phyloP scores from a whole-genome alignment of 2,329 filamentous ascomycete genomes.

The Xylariaceae sp. region DNA sequence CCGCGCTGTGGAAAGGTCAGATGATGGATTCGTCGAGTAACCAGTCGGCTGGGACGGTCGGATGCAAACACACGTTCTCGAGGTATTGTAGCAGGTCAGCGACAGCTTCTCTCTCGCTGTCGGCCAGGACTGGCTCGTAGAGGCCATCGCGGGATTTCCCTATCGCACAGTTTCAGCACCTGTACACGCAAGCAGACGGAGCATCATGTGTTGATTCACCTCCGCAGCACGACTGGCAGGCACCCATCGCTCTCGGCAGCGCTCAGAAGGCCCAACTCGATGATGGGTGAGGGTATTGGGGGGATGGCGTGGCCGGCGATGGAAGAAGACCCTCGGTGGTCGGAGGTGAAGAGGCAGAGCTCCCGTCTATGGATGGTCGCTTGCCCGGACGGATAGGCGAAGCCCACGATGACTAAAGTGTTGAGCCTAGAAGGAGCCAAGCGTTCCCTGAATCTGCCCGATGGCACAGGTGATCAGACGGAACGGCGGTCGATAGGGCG shows the following conservation, averaged over 20 bases:
- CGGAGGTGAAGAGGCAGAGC: background rate
- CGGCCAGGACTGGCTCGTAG: slow-evolving; percentile 82
- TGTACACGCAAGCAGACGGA: slow-evolving; percentile 5
- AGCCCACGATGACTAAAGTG: no score
- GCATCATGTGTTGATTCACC: no score
- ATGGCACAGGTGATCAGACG: no score
- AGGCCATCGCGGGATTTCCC: slow-evolving; percentile 73
- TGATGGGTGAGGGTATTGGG: no score
- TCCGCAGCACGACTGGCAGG: slow-evolving; percentile 29
- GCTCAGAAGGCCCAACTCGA: no score
- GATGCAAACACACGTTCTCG: slow-evolving; percentile 66
- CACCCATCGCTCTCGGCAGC: slow-evolving; percentile 23
- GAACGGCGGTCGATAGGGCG: no score
- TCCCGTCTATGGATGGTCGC: background rate
- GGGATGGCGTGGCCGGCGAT: no score
- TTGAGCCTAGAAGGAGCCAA: no score
- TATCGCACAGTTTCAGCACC: slow-evolving; percentile 31
- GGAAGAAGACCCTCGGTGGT: background rate
- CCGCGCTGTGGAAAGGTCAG: slow-evolving; percentile 57
- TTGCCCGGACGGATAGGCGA: no score
- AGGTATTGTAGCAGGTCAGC: slow-evolving; percentile 92
- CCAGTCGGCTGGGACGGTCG: background rate
- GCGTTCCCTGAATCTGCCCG: no score
- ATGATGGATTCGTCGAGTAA: background rate
- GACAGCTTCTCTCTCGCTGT: slow-evolving; percentile 94